Evolutionary conservation across 2,329 filamentous ascomycete species (phyloP).

Genomic region (Acrodontium crateriforme): DNA sequence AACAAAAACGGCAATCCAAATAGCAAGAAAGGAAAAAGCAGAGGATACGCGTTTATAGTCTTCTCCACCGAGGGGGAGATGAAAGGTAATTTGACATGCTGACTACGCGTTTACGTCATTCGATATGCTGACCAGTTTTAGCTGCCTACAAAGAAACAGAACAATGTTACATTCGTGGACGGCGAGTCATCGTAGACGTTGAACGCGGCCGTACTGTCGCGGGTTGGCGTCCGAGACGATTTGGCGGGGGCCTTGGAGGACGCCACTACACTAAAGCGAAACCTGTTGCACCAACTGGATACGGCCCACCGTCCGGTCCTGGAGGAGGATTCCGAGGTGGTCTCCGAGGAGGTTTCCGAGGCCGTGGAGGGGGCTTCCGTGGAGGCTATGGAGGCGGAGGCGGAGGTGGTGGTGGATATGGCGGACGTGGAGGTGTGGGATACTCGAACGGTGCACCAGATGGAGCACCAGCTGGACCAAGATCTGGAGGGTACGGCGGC

Average conservation of each 20-base stretch:
- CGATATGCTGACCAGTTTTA: slow-evolving; percentile 37
- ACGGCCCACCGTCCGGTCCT: slow-evolving; percentile 41
- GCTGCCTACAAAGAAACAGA: slow-evolving; percentile 83
- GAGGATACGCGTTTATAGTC: slow-evolving; percentile 91
- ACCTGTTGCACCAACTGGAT: slow-evolving; percentile 46
- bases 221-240: slow-evolving; percentile 81
- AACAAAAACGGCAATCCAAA: slow-evolving; percentile 2
- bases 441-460: slow-evolving; percentile 32
- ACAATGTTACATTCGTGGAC: slow-evolving; percentile 83
- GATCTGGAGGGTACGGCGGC: slow-evolving; percentile 24
- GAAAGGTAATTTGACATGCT: slow-evolving; percentile 58
- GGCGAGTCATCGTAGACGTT: slow-evolving; percentile 85
- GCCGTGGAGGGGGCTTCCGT: slow-evolving; percentile 29
- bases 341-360: slow-evolving; percentile 31
- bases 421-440: slow-evolving; percentile 26
- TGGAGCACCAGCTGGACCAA: slow-evolving; percentile 35
- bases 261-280: slow-evolving; percentile 80
- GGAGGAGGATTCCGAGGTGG: slow-evolving; percentile 43
- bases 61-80: slow-evolving; percentile 97
- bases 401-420: slow-evolving; percentile 33
- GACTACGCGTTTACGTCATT: background rate
- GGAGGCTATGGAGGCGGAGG: slow-evolving; percentile 38
- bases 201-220: slow-evolving; percentile 89
- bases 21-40: slow-evolving; percentile 48
- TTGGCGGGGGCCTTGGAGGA: slow-evolving; percentile 83